A percentile compares a stretch with the other conserved stretches of the same genome.
phyloP scores from a whole-genome alignment of 192 early-diverging fungal genomes.

The Coemansia umbellata region DNA sequence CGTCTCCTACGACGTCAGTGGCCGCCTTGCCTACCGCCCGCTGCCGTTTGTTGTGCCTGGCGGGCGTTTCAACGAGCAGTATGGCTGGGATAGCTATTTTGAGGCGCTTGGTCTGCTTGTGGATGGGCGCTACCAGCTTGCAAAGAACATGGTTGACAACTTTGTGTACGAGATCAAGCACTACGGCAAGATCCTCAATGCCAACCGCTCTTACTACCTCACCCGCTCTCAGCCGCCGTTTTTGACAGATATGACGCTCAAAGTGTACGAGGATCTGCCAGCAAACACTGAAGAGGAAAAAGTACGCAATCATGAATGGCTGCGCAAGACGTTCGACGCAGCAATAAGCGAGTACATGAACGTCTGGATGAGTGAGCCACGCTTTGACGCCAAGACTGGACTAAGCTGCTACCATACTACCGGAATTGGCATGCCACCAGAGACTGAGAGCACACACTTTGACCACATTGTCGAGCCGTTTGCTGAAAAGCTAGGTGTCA shows the following conservation, averaged over 20 bases:
- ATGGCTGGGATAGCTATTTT: conserved; percentile 98
- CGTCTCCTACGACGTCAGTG: conserved; percentile 50
- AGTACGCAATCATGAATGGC: conserved; percentile 65
- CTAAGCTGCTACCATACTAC: conserved; percentile 83
- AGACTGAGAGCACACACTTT: conserved; percentile 92
- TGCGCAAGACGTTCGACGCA: conserved; percentile 62
- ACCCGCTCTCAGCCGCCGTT: conserved; percentile 97
- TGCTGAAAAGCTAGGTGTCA: conserved; percentile 61
- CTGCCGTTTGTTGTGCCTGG: conserved; percentile 97
- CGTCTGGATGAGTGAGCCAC: conserved; percentile 83
- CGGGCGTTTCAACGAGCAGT: conserved; percentile 99
- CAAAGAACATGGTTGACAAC: conserved; percentile 95
- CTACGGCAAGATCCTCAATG: conserved; percentile 99
- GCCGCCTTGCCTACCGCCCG: conserved; percentile 56
- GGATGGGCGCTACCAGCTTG: conserved; percentile 82
- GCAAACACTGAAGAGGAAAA: conserved; percentile 26
- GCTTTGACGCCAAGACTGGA: conserved; percentile 70
- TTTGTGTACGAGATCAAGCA: conserved; percentile 96
- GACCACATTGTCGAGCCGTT: conserved; percentile 82
- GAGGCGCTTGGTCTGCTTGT: conserved; percentile 82
- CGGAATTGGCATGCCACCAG: conserved; percentile 94
- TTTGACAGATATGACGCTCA: conserved; percentile 91
- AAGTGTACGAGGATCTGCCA: conserved; percentile 66
- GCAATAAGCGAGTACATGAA: conserved; percentile 89
- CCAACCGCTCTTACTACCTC: conserved; percentile 96